Evolutionary conservation across 805 yeast genomes (phyloP), one percentile per base, ranked within the genome.

Genomic region (Cyberlindnera petersonii): DNA sequence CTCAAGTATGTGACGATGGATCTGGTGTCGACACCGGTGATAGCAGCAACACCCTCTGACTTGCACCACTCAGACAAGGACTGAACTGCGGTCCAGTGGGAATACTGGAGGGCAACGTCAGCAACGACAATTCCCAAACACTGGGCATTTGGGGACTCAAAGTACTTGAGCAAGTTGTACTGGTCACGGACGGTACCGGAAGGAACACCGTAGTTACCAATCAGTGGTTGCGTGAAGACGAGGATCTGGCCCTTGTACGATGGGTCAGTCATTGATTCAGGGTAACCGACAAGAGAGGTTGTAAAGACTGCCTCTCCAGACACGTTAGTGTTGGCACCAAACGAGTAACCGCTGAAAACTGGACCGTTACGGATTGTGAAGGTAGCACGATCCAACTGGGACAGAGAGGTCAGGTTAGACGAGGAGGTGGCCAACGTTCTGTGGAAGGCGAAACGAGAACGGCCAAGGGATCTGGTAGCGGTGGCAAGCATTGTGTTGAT

Each of bases 31-130:
- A 93, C 96, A 46, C 97, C 98, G 30, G 96, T 79, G 55, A 93
- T 84, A 32, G 96, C 94, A 40, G 98, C 94, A 40, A 94, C 93
- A 30, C 95, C 96, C 53, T 88, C 94, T 60, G 96, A 81, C 65
- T 85, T 78, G 70, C 98, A 93, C 98, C 98, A 93, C 53, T 85
- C 86, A 44, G 86, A 84, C 42, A 93, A 74, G 15, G 95, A 82
- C 69, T 93, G 98, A 24, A 93, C 96, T 4, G 99, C 99, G 26
- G 98, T 89, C 98, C 98, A 93, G 64, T 93, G 99, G n/a, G 96
- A 86, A 65, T 91, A 87, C 61, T 88, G 76, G 74, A 89, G 75
- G 17, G 98, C 98, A 39, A 78, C 96, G 59, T 93, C 96, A 30
- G 95, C 85, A 20, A 93, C 98, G 34, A 93, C 95, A 43, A 93